phyloP scores from a whole-genome alignment of 495 filamentous ascomycete genomes.

The Penicillium diatomitis region DNA sequence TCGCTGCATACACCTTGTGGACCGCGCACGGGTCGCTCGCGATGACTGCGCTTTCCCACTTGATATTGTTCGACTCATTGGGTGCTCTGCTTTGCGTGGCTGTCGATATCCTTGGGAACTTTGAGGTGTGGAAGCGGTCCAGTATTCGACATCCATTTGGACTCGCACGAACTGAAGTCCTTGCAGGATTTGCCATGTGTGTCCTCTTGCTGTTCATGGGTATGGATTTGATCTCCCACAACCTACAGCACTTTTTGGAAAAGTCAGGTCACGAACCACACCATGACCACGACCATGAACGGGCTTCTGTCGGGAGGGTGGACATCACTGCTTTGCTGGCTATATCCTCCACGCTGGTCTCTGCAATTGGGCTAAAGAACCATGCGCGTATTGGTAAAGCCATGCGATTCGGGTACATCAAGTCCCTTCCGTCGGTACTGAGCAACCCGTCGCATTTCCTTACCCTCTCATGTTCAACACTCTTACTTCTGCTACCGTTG shows the following conservation, averaged over 20 bases:
- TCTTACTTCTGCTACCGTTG: constrained; percentile 77
- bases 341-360: constrained; percentile 80
- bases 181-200: constrained; percentile 95
- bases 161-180: constrained; percentile 81
- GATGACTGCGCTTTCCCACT: constrained; percentile 83
- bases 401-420: constrained; percentile 73
- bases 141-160: constrained; percentile 92
- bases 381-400: constrained; percentile 86
- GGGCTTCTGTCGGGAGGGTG: constrained; percentile 63
- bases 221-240: constrained; percentile 87
- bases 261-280: constrained; percentile 57
- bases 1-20: constrained; percentile 78
- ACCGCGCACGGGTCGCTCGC: constrained; percentile 79
- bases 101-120: constrained; percentile 89
- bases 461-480: constrained; percentile 70
- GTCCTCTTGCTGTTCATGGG: constrained; percentile 94
- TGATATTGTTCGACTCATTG: constrained; percentile 90
- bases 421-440: constrained; percentile 68
- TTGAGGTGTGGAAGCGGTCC: constrained; percentile 93
- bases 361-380: constrained; percentile 80
- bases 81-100: constrained; percentile 87
- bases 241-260: constrained; percentile 78
- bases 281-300: constrained; percentile 55
- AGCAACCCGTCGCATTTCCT: constrained; percentile 92
- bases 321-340: constrained; percentile 78